phyloP scores from a whole-genome alignment of 768 basidiomycete genomes.

The Boletus vermiculosoides region DNA sequence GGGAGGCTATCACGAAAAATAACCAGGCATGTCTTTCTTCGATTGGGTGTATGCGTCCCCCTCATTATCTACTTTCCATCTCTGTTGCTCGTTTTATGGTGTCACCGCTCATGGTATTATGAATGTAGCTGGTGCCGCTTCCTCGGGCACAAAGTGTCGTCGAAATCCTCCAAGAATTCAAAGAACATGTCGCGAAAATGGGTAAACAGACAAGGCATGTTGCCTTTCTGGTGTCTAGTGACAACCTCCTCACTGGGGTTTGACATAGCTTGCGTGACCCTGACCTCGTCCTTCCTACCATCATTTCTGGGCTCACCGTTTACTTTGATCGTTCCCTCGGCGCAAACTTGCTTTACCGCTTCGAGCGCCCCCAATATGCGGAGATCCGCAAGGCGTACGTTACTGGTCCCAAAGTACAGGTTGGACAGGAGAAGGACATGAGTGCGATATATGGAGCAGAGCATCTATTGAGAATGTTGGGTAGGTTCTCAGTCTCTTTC shows the following conservation, averaged over 20 bases:
- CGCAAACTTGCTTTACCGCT: slow-evolving; percentile 88
- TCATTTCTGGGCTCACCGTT: slow-evolving; percentile 78
- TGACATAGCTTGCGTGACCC: slow-evolving; percentile 63
- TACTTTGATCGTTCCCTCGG: slow-evolving; percentile 95
- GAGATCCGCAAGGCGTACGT: slow-evolving; percentile 70
- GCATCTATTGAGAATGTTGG: slow-evolving; percentile 88
- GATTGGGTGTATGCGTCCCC: background rate
- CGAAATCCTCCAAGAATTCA: slow-evolving; percentile 76
- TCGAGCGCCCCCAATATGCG: slow-evolving; percentile 92
- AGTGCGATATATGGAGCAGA: slow-evolving; percentile 92
- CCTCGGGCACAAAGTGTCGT: slow-evolving; percentile 79
- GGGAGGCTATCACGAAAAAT: slow-evolving; percentile 97
- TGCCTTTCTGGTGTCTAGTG: background rate
- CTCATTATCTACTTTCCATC: background rate
- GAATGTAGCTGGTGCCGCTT: slow-evolving; percentile 73
- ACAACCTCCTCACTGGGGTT: background rate
- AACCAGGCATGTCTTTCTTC: slow-evolving; percentile 57
- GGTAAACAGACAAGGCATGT: slow-evolving; percentile 49
- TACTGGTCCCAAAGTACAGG: slow-evolving; percentile 67
- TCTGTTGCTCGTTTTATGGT: background rate
- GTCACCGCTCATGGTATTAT: background rate
- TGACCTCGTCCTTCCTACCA: slow-evolving; percentile 67
- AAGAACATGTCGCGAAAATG: slow-evolving; percentile 53
- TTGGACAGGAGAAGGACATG: slow-evolving; percentile 79
- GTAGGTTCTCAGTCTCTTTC: slow-evolving; percentile 45